A percentile compares a stretch with the other conserved stretches of the same genome.
Evolutionary conservation across 371 early-diverging fungal genomes (phyloP).

Genomic region (Syncephalis plumigaleata): DNA sequence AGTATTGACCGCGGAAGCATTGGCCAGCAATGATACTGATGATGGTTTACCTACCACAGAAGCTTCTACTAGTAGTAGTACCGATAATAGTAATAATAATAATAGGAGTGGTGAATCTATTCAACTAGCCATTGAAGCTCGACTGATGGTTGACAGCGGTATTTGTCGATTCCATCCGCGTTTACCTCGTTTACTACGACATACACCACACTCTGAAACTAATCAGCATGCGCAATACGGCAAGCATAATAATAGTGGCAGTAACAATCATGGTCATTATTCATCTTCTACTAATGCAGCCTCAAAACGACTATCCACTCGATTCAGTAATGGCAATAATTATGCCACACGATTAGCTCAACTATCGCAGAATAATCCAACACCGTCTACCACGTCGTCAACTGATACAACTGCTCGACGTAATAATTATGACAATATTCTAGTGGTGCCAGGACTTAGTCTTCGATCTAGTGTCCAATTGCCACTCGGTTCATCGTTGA

Average conservation of each 20-base stretch:
- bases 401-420: no score
- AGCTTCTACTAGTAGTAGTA: no score
- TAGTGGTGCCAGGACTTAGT: constrained; percentile 42
- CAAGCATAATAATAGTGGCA: no score
- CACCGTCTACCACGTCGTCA: no score
- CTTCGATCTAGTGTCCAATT: constrained; percentile 38
- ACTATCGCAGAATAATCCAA: no score
- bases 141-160: constrained; percentile 22
- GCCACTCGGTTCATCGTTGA: constrained; percentile 28
- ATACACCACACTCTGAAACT: constrained; percentile 2
- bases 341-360: no score
- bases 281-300: no score
- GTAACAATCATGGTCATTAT: no score
- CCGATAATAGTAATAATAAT: neutral
- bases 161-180: constrained; percentile 11
- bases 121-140: constrained; percentile 14
- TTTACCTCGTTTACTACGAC: constrained; percentile 12
- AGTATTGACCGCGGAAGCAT: constrained; percentile 19
- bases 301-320: no score
- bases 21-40: neutral
- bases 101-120: constrained; percentile 5
- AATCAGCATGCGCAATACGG: neutral
- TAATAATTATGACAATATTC: no score
- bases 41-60: no score
- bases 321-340: no score